Conservation (phyloP, 2,329 filamentous ascomycete species). For the Botrytis squamosa region DNA sequence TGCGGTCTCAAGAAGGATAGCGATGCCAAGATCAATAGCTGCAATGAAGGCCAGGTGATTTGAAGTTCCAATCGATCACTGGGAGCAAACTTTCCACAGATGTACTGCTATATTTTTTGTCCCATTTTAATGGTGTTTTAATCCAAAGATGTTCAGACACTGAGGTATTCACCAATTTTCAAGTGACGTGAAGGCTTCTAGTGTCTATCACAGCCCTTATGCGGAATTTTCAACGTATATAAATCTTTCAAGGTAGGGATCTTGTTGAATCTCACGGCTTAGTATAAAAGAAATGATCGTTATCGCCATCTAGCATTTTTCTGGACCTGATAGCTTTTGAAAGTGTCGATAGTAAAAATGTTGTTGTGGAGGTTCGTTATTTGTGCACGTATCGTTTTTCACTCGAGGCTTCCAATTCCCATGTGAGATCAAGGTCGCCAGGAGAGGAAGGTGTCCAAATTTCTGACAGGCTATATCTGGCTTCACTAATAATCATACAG, state of each 20-base stretch:
- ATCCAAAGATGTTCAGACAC: background rate
- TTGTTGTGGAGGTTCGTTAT: background rate
- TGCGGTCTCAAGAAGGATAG: background rate
- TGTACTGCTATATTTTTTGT: background rate
- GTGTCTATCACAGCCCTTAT: background rate
- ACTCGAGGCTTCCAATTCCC: background rate
- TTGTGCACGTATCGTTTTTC: background rate
- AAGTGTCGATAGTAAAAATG: background rate
- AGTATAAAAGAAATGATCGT: rapidly evolving
- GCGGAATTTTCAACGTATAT: background rate
- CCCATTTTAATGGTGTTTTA: background rate
- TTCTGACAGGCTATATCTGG: background rate
- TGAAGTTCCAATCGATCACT: background rate
- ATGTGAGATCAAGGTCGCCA: background rate
- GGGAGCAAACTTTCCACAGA: background rate
- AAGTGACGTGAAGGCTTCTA: background rate
- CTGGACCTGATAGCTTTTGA: background rate
- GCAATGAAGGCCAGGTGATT: background rate
- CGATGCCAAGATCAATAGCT: background rate
- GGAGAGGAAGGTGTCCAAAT: background rate
- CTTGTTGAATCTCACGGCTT: background rate
- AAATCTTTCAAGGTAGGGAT: background rate
- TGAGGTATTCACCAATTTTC: background rate
- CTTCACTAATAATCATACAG: no score
- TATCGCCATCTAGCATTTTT: background rate